phyloP scores from a whole-genome alignment of 148 eudicot genomes.

The Vaccinium vitisidaea region DNA sequence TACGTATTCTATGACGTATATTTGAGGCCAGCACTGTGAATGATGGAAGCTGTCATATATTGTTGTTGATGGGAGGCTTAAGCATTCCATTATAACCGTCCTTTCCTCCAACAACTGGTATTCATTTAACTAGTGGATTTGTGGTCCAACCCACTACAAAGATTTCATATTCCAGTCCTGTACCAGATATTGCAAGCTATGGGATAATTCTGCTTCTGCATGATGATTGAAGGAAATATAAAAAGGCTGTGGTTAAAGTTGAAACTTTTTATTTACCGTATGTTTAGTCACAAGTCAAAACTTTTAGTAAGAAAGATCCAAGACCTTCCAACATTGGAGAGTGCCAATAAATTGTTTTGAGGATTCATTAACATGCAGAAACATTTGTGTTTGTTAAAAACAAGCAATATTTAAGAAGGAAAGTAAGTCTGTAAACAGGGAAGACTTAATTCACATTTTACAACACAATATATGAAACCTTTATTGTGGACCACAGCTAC shows the following conservation, averaged over 20 bases:
- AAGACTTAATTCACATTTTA: not conserved
- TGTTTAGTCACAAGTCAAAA: not conserved
- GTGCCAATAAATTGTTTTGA: not conserved
- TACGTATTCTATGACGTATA: not conserved
- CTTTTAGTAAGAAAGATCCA: not conserved
- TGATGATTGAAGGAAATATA: not conserved
- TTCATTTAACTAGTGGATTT: conserved; percentile 6
- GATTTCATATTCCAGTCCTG: not conserved
- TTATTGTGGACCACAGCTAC: not conserved
- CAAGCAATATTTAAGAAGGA: not conserved
- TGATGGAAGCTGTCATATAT: not conserved
- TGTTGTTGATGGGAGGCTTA: not conserved
- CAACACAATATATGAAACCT: not conserved
- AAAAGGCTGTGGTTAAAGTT: not conserved
- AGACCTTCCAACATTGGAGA: not conserved
- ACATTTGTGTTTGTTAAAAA: not conserved
- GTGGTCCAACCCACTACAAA: conserved; percentile 3
- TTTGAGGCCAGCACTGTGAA: not conserved
- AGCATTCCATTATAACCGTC: not conserved
- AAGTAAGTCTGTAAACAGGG: not conserved
- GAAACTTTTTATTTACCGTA: too few relatives aligned
- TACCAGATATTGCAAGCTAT: not conserved
- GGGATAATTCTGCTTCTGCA: not conserved
- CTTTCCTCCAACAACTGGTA: not conserved
- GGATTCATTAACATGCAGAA: not conserved